Base-by-base conservation (phyloP, 257 asterid species). In the Solanum dulcamara region DNA sequence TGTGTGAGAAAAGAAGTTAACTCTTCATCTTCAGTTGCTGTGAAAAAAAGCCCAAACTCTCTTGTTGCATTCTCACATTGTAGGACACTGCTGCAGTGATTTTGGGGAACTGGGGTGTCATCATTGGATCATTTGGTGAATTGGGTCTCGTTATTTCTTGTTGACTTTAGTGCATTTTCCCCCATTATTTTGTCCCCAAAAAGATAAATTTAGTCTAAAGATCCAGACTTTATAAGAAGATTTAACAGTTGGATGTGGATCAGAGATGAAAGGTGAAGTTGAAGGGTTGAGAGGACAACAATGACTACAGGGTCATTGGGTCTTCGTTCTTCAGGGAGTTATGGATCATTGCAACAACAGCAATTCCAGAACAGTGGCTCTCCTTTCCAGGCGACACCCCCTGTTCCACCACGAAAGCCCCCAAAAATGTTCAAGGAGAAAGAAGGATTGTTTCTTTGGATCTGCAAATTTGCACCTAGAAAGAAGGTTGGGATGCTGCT, bases 261-360 rank as follows among this genome's bases (percentile, higher is more conserved):
- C 50, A 70, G 80, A 18, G 88, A 89, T 90, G 94, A 91, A 89
- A 84, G 93, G 89, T 50, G 90, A 87, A 85, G 80, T 88, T 84
- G 75, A 79, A 91, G 83, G 86, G 85, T 87, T 89, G 87, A 81
- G 92, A 85, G 92, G 93, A 86, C 90, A 91, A 88, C 94, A 91
- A 94, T 96, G 98, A 94, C 94, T 88, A 85, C 93, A 80, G 94
- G 92, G 96, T 96, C 98, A 92, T 92, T 95, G 93, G 96, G 98
- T 91, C 94, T 96, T 90, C 96, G 99, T 91, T 85, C 99, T 88
- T 96, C 98, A 20, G 98, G 97, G 86, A 96, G 98, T 92, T 95
- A 94, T 94, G 99, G 99, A 68, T 96, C 98, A 85, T 89, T 96
- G 92, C 98, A 87, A 59, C 90, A 85, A 53, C 89, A 90, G 71